Base-by-base conservation (phyloP, 2,329 filamentous ascomycete species). In the Achaetomium macrosporum region DNA sequence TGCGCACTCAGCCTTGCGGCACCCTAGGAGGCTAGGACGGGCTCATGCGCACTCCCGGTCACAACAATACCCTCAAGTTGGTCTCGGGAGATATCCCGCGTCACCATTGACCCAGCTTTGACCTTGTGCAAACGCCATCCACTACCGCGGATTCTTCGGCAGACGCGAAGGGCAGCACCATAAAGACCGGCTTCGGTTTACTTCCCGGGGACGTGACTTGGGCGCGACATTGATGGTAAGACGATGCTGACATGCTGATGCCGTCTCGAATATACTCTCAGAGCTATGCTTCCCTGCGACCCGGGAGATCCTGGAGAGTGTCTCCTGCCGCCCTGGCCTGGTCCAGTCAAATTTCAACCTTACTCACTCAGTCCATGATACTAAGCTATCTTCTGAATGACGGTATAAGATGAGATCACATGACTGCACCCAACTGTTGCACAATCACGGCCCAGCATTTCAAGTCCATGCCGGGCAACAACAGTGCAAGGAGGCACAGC, bases 1-100 rank as follows among this genome's bases (percentile, higher is more conserved):
- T 37, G 16, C n/a, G n/a, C 20, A 29, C 25, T 47, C 43, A 42
- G 50, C 43, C 37, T 30, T 52, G 43, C 30, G 37, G 43, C 30
- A 30, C 36, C 41, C 43, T 20, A 8, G n/a, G n/a, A n/a, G n/a
- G 16, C 42, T n/a, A 19, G 36, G 13, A 5, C 30, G 17, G 12
- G 43, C 42, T 52, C 43, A 52, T 47, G 50, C 43, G 37, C 37
- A 10, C 13, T 16, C 37, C 9, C 5, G 39, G 30, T 30, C 11
- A 37, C 31, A 43, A 20, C 43, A 52, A 5, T 20, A 37, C 36
- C 17, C 36, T 44, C 17, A 17, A 17, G 29, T 42, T 41, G 36
- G 29, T 16, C 19, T 16, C 16, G 47, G 51, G 33, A 48, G 47
- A 11, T 37, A 9, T 46, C 15, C 15, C 29, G 33, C 16, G 20